Conservation (phyloP, 108 stramenopile species). For the Conticribra guillardii region DNA sequence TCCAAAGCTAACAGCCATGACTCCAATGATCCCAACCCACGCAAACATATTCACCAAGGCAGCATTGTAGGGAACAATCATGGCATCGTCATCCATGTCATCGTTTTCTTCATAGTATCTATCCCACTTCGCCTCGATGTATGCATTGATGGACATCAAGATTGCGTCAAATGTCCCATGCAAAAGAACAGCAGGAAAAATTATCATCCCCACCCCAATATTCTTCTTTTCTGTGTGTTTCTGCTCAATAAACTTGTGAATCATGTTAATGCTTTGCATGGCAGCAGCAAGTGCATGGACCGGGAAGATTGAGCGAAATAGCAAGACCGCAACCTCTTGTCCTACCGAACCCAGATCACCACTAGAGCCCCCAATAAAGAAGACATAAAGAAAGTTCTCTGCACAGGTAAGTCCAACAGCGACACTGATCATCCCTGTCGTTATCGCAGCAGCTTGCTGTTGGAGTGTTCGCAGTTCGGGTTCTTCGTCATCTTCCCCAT, state of each 20-base stretch:
- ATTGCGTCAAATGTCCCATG: constrained; percentile 89
- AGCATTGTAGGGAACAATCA: constrained; percentile 61
- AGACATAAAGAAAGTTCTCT: constrained; percentile 90
- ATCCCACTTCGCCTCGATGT: constrained; percentile 74
- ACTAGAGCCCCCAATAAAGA: constrained; percentile 73
- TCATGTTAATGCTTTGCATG: constrained; percentile 87
- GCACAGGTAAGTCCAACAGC: constrained; percentile 90
- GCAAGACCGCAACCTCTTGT: constrained; percentile 74
- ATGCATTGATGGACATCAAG: constrained; percentile 76
- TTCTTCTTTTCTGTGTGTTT: constrained; percentile 48
- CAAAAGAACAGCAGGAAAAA: constrained; percentile 79
- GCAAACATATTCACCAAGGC: constrained; percentile 70
- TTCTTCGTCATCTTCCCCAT: constrained; percentile 62
- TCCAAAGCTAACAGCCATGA: constrained; percentile 65
- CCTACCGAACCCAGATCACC: constrained; percentile 30
- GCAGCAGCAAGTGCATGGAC: constrained; percentile 89
- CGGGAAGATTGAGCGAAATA: constrained; percentile 86
- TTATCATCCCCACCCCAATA: constrained; percentile 87
- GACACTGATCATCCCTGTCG: constrained; percentile 87
- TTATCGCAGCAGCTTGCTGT: constrained; percentile 89
- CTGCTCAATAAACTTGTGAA: constrained; percentile 81
- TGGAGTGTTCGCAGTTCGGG: constrained; percentile 72
- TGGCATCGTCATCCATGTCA: constrained; percentile 57
- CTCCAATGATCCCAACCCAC: constrained; percentile 56
- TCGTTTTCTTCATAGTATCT: constrained; percentile 60